phyloP scores from a whole-genome alignment of 83 land plant genomes.

The Picea engelmannii region DNA sequence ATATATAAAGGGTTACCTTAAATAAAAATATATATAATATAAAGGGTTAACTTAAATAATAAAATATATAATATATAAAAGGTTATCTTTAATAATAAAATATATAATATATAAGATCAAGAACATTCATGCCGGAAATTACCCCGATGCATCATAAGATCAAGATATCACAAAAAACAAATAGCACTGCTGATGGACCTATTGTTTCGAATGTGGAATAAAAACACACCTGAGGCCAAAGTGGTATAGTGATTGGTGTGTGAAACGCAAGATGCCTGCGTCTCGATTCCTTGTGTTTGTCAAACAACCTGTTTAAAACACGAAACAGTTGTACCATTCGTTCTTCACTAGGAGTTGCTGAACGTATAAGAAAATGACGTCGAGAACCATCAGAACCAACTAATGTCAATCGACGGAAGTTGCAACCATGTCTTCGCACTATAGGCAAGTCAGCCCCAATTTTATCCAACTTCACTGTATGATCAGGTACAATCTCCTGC shows the following conservation, averaged over 20 bases:
- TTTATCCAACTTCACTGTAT: constrained; percentile 93
- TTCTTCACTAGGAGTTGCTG: constrained; percentile 99
- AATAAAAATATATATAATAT: no score
- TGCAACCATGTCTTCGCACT: constrained; percentile 97
- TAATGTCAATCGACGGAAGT: constrained; percentile 91
- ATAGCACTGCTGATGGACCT: not conserved
- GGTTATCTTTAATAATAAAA: no score
- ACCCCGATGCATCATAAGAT: no score
- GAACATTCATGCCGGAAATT: no score
- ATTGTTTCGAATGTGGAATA: not conserved
- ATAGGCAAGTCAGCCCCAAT: constrained; percentile 96
- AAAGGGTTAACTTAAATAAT: no score
- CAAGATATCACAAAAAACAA: constrained; percentile 23
- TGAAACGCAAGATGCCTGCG: constrained; percentile 89
- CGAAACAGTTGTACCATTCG: constrained; percentile 95
- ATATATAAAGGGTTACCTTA: no score
- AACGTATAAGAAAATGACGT: constrained; percentile 94
- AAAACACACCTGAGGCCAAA: constrained; percentile 91
- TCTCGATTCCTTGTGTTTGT: constrained; percentile 98
- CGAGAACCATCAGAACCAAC: constrained; percentile 99
- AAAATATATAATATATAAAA: no score
- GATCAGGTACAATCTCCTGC: constrained; percentile 99
- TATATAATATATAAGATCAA: no score
- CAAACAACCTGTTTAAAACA: constrained; percentile 89
- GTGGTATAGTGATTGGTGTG: constrained; percentile 94